These are phyloP conservation scores for Aethionema arabicum DNA, from an alignment of 345 rosid genomes.

Conservation along the genomic window DNA sequence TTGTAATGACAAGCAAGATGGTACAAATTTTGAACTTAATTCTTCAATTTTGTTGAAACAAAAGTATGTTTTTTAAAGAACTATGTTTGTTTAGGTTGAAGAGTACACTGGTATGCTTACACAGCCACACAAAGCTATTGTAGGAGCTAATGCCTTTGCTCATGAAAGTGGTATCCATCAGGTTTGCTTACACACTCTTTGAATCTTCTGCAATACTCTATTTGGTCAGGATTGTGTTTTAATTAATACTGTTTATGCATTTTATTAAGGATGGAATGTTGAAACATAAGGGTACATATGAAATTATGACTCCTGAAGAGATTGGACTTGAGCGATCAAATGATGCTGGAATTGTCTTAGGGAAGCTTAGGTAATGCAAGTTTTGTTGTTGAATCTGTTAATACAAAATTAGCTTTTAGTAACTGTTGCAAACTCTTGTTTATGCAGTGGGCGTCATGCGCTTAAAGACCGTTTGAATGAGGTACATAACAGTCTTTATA, in stretches of 20 bases:
- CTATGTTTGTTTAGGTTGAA: constrained; percentile 52
- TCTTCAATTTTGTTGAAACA: background rate
- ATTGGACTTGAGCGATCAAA: constrained; percentile 79
- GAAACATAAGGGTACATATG: constrained; percentile 80
- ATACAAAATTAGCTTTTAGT: background rate
- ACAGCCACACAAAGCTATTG: constrained; percentile 91
- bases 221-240: background rate
- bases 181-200: constrained; percentile 36
- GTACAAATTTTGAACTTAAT: constrained; percentile 35
- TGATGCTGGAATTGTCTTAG: constrained; percentile 82
- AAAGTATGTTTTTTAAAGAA: background rate
- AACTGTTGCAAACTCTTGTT: constrained; percentile 10
- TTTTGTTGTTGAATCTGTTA: background rate
- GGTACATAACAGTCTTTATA: constrained; percentile 39
- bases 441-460: constrained; percentile 83
- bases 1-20: constrained; percentile 94
- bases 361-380: constrained; percentile 64
- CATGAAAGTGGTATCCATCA: constrained; percentile 93
- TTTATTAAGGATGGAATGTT: constrained; percentile 81
- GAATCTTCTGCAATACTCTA: background rate
- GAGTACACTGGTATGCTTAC: constrained; percentile 72
- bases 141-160: constrained; percentile 91
- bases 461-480: constrained; percentile 61
- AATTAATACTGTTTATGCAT: background rate
- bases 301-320: constrained; percentile 80